These are phyloP conservation scores for Acacia confusa DNA, from an alignment of 306 rosid species.

Conservation along the genomic window DNA sequence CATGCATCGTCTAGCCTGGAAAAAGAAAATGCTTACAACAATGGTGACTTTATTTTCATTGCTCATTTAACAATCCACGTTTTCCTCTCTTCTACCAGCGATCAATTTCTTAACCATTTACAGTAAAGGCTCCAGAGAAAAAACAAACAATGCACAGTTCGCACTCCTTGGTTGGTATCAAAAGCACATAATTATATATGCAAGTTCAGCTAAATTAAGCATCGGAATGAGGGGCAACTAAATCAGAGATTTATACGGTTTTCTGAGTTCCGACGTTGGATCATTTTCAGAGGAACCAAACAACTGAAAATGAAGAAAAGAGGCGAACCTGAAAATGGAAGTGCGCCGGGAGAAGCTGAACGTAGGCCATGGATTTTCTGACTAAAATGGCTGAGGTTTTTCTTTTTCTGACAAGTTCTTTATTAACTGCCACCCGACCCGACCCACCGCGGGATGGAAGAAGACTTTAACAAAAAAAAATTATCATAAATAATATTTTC, in stretches of 20 bases:
- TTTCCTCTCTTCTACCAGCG: neutral
- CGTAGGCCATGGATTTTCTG: constrained; percentile 30
- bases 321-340: constrained; percentile 27
- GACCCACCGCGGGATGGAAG: neutral
- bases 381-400: neutral
- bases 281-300: constrained; percentile 7
- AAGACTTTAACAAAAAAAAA: neutral
- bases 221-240: neutral
- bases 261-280: neutral
- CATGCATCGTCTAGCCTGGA: no score
- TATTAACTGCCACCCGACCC: neutral
- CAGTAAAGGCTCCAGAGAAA: neutral
- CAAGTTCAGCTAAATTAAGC: neutral
- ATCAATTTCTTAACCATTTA: neutral
- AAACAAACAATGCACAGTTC: neutral
- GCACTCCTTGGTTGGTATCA: neutral
- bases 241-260: neutral
- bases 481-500: no score
- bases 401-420: neutral
- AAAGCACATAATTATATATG: neutral
- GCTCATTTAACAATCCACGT: neutral
- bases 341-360: constrained; percentile 25
- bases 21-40: neutral
- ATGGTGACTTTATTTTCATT: neutral
- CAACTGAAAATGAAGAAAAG: neutral